Percentiles rank a stretch among this genome's conserved stretches.
Conservation (phyloP, 1,284 basidiomycete genomes). For the Anthracocystis setariae region DNA sequence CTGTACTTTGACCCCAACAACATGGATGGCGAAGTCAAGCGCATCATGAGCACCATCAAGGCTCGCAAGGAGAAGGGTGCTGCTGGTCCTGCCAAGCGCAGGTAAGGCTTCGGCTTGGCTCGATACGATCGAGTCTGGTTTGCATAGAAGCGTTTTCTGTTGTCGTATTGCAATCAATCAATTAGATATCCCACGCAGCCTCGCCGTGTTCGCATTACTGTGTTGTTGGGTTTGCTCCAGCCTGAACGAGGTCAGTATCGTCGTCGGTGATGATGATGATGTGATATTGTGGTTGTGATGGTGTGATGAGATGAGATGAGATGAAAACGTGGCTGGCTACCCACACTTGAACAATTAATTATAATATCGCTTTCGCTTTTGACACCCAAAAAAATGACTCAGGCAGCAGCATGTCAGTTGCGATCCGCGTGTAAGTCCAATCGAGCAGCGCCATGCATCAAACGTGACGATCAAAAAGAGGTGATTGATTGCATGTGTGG, state of each 20-base stretch:
- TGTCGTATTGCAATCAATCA: not conserved
- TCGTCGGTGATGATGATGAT: no score
- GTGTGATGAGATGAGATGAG: no score
- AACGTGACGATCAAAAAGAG: not conserved
- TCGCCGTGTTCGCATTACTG: not conserved
- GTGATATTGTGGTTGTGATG: no score
- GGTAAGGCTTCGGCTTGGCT: conserved; percentile 1
- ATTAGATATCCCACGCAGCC: conserved; percentile 5
- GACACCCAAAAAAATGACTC: not conserved
- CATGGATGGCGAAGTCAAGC: conserved; percentile 61
- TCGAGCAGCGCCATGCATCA: no score
- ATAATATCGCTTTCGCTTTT: no score
- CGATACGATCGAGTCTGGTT: not conserved
- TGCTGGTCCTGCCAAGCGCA: conserved; percentile 24
- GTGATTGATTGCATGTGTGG: not conserved
- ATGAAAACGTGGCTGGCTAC: no score
- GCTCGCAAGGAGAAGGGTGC: conserved; percentile 46
- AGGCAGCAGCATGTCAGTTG: not conserved
- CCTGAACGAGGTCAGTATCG: no score
- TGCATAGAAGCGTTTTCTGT: not conserved
- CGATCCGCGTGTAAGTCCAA: not conserved
- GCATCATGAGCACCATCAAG: conserved; percentile 56
- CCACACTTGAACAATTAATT: no score
- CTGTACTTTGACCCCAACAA: conserved; percentile 77
- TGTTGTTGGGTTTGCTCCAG: no score